Evolutionary conservation across 129 eudicot genomes (phyloP), one percentile per base, ranked within the genome.

Genomic region (Flaveria ramosissima): DNA sequence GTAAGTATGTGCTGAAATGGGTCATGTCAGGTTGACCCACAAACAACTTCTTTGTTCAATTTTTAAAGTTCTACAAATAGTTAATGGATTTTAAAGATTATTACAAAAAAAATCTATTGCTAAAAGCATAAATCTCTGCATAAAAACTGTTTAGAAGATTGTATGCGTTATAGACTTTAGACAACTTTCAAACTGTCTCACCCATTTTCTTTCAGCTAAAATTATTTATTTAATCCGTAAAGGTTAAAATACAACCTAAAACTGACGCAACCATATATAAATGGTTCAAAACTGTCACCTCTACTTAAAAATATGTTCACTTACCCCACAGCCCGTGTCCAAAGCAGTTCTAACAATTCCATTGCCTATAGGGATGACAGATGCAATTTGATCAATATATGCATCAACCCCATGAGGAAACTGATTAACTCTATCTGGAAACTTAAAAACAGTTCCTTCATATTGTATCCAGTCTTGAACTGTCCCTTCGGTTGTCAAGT

Each of bases 271-370:
- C 30, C 19, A 24, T 27, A 62, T 12, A 30, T 14, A 26, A 62
- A 12, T 27, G 43, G 68, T 14, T 62, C 19, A 14, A 14, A 62
- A 62, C 8, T 1, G 68, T 17, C 42, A 14, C 42, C 42, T 12
- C 55, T 21, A 23, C 56, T 45, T 68, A 23, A 10, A 10, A 68
- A 68, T 6, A 21, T 2, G 26, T 43, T 11, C 8, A 70, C 83
- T 71, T 75, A 86, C 87, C 80, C 88, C 88, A 68, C 90, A 87
- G 11, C 90, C 88, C 67, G 80, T 87, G 61, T 87, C 90, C 50
- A 87, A 45, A 23, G 82, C 84, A 36, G 86, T 84, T 81, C 88
- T 81, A 71, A 87, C 79, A 15, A 64, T 66, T 41, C 88, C 86
- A 15, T 87, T 84, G 27, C 76, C 86, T 15, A 84, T 30, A 8